These are phyloP conservation scores for Cerioporus squamosus DNA, from an alignment of 1,284 basidiomycete species.

Conservation along the genomic window DNA sequence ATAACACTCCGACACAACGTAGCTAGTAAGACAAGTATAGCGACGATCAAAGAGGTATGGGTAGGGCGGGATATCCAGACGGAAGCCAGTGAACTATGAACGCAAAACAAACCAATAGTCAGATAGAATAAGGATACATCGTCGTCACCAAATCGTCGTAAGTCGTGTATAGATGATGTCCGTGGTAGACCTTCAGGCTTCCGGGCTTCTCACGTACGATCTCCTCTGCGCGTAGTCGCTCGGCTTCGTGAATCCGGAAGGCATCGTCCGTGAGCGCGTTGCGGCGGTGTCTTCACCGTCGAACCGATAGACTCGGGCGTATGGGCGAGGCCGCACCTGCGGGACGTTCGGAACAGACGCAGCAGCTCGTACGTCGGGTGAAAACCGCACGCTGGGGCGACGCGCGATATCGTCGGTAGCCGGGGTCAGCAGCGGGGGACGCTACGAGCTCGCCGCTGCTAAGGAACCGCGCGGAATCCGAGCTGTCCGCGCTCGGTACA, in stretches of 20 bases:
- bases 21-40: no score
- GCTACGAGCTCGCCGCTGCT: slow-evolving; percentile 14
- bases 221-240: slow-evolving; percentile 18
- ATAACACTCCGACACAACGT: no score
- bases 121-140: slow-evolving; percentile 6
- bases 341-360: slow-evolving; percentile 15
- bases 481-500: not conserved
- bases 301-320: slow-evolving; percentile 1
- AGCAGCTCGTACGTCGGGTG: slow-evolving; percentile 2
- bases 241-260: slow-evolving; percentile 17
- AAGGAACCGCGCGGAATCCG: slow-evolving; percentile 11
- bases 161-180: not conserved
- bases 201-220: slow-evolving; percentile 4
- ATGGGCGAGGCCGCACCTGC: not conserved
- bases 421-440: slow-evolving; percentile 10
- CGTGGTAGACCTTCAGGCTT: not conserved
- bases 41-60: no score
- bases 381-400: slow-evolving; percentile 19
- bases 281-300: slow-evolving; percentile 10
- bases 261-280: slow-evolving; percentile 20
- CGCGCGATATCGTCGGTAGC: slow-evolving; percentile 2
- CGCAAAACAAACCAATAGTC: no score
- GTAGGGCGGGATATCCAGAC: no score
- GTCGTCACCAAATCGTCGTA: slow-evolving; percentile 4
- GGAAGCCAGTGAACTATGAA: no score